Base-by-base conservation (phyloP, 1,284 basidiomycete genomes). In the Phellinidium pouzarii region DNA sequence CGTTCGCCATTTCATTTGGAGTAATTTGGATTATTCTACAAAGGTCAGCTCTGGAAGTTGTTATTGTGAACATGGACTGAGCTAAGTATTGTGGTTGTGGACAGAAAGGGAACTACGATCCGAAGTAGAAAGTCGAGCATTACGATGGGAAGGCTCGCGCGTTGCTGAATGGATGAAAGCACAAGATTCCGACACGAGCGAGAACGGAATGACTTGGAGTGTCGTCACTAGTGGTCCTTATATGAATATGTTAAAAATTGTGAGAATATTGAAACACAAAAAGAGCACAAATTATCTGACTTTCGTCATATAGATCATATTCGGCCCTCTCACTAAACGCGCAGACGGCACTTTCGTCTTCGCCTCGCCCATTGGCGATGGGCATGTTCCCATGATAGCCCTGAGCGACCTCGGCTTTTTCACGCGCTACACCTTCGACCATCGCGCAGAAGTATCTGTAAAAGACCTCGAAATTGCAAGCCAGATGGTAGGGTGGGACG, bases 1-100 rank as follows among this genome's bases (percentile, higher is more conserved):
- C 31, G 59, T 75, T 43, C 62, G 65, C 22, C 75, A 78, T 56
- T 73, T 73, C 49, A 64, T 78, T 25, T 78, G 71, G 71, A 74
- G 72, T 57, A 71, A 64, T 51, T 62, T 77, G 14, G 71, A 73
- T 53, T 75, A 76, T 55, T 60, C 62, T 6, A 65, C 64, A 52
- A 75, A 75, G 68, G 74, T 74, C 42, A 19, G 59, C 50, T 17
- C 37, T 7, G 8, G 12, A 40, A 8, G 14, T 29, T 5, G 4
- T 23, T 14, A 34, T 46, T 46, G 23, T 4, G 2, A n/a, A 19
- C 27, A 9, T 19, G n/a, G 20, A 20, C 22, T 14, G 17, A 25
- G 3, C 20, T 44, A 12, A 34, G 20, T 11, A 36, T 41, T 19
- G 22, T 26, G 29, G 25, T 12, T 20, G 7, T n/a, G 4, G n/a